These are phyloP conservation scores for Myxozyma vanderwaltii DNA, from an alignment of 805 yeast species.

Conservation along the genomic window DNA sequence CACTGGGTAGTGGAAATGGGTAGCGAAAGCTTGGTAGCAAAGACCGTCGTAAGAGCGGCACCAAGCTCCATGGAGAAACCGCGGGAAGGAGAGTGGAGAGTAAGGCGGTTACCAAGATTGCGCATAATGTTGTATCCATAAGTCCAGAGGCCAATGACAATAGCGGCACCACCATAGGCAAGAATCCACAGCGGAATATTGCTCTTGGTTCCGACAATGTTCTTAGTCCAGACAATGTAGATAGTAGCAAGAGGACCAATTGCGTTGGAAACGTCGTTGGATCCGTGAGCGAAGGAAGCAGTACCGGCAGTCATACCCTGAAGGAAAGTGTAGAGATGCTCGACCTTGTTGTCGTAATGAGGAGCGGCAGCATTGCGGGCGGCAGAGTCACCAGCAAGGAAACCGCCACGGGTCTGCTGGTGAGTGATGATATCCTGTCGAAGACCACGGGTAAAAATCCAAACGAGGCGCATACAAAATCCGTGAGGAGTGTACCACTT, in stretches of 20 bases:
- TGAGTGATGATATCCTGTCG: constrained; percentile 60
- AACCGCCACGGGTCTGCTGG: constrained; percentile 30
- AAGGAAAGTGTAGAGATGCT: constrained; percentile 64
- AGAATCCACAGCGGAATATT: constrained; percentile 74
- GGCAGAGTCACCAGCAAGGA: constrained; percentile 40
- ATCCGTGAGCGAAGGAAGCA: constrained; percentile 82
- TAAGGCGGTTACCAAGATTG: constrained; percentile 71
- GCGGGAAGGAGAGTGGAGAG: constrained; percentile 74
- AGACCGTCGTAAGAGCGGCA: constrained; percentile 71
- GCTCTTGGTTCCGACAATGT: constrained; percentile 49
- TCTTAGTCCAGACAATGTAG: constrained; percentile 61
- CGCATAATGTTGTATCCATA: constrained; percentile 71
- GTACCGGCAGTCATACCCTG: constrained; percentile 76
- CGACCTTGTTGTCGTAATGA: constrained; percentile 70
- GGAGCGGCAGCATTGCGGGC: constrained; percentile 52
- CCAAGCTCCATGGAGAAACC: constrained; percentile 78
- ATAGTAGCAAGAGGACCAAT: constrained; percentile 73
- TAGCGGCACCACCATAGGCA: constrained; percentile 64
- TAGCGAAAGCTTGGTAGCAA: constrained; percentile 71
- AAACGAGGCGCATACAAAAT: constrained; percentile 42
- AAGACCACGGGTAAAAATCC: constrained; percentile 60
- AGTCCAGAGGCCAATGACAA: constrained; percentile 70
- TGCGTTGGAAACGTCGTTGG: constrained; percentile 78
- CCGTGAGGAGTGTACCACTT: constrained; percentile 30
- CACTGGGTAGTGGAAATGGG: constrained; percentile 80